Percentiles rank a stretch among this genome's conserved stretches.
Evolutionary conservation across 352 stramenopile species (phyloP).

Genomic region (Globisporangium cylindrosporum): DNA sequence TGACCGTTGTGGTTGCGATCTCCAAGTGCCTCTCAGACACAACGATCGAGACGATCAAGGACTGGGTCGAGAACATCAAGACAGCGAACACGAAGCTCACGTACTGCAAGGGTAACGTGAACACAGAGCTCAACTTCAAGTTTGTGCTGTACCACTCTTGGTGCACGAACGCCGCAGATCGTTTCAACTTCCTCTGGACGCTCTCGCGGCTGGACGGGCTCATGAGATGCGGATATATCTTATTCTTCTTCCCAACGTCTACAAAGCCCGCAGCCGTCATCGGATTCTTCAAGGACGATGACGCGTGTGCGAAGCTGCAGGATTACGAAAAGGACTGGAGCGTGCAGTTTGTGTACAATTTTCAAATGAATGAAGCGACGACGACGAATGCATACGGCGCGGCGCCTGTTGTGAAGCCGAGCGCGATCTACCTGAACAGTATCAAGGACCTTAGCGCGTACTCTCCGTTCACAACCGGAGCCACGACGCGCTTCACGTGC

Average conservation of each 20-base stretch:
- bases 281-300: slow-evolving; percentile 13
- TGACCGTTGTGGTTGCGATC: slow-evolving; percentile 11
- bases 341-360: slow-evolving; percentile 14
- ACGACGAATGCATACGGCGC: not conserved
- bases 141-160: slow-evolving; percentile 5
- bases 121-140: slow-evolving; percentile 14
- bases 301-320: slow-evolving; percentile 9
- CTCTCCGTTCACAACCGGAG: not conserved
- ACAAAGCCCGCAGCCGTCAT: not conserved
- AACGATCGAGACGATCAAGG: slow-evolving; percentile 8
- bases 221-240: not conserved
- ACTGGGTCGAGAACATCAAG: slow-evolving; percentile 10
- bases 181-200: not conserved
- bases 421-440: slow-evolving; percentile 15
- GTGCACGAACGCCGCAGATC: not conserved
- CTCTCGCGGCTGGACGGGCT: slow-evolving; percentile 4
- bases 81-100: slow-evolving; percentile 5
- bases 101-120: not conserved
- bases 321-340: not conserved
- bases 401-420: not conserved
- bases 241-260: not conserved
- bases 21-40: slow-evolving; percentile 15
- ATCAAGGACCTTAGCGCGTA: slow-evolving; percentile 2
- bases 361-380: slow-evolving; percentile 14
- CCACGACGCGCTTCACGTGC: slow-evolving; percentile 11